Percentiles rank a stretch among this genome's conserved stretches.
Evolutionary conservation across 225 moss, liverwort and hornwort genomes (phyloP).

Genomic region (Bryum argenteum): DNA sequence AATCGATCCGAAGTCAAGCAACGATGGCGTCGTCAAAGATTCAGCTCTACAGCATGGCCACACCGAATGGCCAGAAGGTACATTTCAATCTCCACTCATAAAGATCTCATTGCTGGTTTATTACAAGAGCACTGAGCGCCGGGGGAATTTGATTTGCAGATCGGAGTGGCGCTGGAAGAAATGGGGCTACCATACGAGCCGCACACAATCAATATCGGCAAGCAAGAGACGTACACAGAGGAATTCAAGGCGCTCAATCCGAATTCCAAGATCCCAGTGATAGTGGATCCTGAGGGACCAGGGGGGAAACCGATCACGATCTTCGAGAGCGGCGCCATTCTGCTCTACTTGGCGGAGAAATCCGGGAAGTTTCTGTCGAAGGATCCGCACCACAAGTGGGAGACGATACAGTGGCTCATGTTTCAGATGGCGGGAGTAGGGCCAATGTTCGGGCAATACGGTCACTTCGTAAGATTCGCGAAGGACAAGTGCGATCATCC

Average conservation of each 20-base stretch:
- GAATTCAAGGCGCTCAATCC: slow-evolving; percentile 82
- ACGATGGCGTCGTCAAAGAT: slow-evolving; percentile 72
- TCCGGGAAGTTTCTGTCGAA: slow-evolving; percentile 69
- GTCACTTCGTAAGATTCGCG: slow-evolving; percentile 29
- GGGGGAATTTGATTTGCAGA: slow-evolving; percentile 32
- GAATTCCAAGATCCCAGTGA: slow-evolving; percentile 69
- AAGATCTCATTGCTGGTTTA: background rate
- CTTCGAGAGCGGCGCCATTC: slow-evolving; percentile 78
- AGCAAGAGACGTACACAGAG: slow-evolving; percentile 48
- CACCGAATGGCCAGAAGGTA: slow-evolving; percentile 85
- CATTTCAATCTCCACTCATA: too few species aligned
- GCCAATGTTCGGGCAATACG: slow-evolving; percentile 75
- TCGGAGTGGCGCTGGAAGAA: slow-evolving; percentile 73
- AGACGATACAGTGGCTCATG: slow-evolving; percentile 77
- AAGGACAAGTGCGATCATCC: slow-evolving; percentile 52
- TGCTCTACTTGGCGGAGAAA: slow-evolving; percentile 76
- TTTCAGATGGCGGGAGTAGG: slow-evolving; percentile 82
- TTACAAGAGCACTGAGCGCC: too few species aligned
- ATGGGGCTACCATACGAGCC: slow-evolving; percentile 65
- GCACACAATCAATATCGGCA: slow-evolving; percentile 40
- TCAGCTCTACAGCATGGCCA: slow-evolving; percentile 77
- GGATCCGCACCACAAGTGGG: slow-evolving; percentile 61
- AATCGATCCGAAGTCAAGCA: slow-evolving; percentile 14
- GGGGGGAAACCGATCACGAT: slow-evolving; percentile 73
- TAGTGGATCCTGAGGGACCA: slow-evolving; percentile 49